phyloP scores from a whole-genome alignment of 176 grass and related monocot species.

The Saccharum spontaneum region DNA sequence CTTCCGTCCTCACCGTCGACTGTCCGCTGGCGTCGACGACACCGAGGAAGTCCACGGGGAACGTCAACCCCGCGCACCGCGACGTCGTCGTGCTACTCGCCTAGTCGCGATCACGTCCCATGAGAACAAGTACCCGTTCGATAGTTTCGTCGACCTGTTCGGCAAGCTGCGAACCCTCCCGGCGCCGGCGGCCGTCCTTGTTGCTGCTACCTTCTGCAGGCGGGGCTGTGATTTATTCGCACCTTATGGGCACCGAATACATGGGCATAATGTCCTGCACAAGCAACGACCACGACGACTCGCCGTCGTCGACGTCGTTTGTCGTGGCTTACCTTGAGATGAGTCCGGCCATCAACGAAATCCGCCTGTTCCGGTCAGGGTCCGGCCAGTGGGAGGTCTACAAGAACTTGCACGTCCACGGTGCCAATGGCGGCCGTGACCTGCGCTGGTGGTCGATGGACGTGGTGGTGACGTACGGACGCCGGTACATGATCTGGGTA shows the following conservation, averaged over 20 bases:
- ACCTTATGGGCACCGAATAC: fast-evolving
- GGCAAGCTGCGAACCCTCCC: neutral
- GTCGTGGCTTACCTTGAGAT: neutral
- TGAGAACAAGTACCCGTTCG: too few relatives aligned
- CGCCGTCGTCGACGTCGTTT: neutral
- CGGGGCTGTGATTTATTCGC: too few relatives aligned
- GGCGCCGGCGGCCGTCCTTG: neutral
- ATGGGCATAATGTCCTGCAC: neutral
- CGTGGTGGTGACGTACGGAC: neutral
- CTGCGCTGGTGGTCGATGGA: neutral
- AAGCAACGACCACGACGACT: neutral
- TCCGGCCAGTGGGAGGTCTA: too few relatives aligned
- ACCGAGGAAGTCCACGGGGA: too few relatives aligned
- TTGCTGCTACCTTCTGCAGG: neutral
- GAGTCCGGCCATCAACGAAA: too few relatives aligned
- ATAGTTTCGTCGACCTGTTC: neutral
- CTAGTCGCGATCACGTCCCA: neutral
- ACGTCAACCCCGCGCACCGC: neutral
- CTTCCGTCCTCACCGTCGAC: neutral
- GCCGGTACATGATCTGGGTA: neutral
- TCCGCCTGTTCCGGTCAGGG: too few relatives aligned
- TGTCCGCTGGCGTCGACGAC: neutral
- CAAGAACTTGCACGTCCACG: too few relatives aligned
- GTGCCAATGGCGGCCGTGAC: neutral
- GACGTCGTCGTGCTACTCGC: neutral